Evolutionary conservation across 768 basidiomycete genomes (phyloP).

Genomic region (Termitomyces titanicus): DNA sequence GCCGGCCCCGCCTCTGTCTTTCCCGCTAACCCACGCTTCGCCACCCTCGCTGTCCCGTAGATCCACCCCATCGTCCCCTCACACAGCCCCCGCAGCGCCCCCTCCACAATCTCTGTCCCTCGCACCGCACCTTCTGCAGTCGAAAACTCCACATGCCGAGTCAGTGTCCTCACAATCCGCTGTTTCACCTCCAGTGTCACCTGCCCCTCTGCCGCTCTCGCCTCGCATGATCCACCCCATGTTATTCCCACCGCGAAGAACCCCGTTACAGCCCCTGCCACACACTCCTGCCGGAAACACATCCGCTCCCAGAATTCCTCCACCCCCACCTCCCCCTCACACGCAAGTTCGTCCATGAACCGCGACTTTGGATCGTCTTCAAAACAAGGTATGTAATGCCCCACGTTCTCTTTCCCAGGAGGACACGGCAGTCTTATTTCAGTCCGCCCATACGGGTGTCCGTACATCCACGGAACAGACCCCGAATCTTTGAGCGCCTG

Average conservation of each 20-base stretch:
- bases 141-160: slow-evolving; percentile 77
- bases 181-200: slow-evolving; percentile 65
- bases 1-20: slow-evolving; percentile 14
- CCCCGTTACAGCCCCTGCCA: slow-evolving; percentile 85
- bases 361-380: slow-evolving; percentile 97
- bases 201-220: slow-evolving; percentile 37
- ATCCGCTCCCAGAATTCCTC: slow-evolving; percentile 98
- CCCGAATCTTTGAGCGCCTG: slow-evolving; percentile 43
- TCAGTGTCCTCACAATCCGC: slow-evolving; percentile 65
- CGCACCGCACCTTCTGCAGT: slow-evolving; percentile 58
- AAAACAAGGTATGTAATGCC: slow-evolving; percentile 81
- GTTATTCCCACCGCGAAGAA: slow-evolving; percentile 77
- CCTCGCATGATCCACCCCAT: no score
- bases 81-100: slow-evolving; percentile 66
- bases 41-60: slow-evolving; percentile 51
- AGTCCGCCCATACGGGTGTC: slow-evolving; percentile 69
- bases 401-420: slow-evolving; percentile 42
- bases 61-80: no score
- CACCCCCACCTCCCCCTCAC: slow-evolving; percentile 62
- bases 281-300: slow-evolving; percentile 94
- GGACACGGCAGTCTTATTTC: slow-evolving; percentile 47
- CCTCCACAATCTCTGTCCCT: slow-evolving; percentile 70
- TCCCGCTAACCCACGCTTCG: not conserved
- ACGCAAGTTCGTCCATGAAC: slow-evolving; percentile 88
- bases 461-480: slow-evolving; percentile 58